Evolutionary conservation across 139 green algal species (phyloP).

Genomic region (Asterochloris sp.): DNA sequence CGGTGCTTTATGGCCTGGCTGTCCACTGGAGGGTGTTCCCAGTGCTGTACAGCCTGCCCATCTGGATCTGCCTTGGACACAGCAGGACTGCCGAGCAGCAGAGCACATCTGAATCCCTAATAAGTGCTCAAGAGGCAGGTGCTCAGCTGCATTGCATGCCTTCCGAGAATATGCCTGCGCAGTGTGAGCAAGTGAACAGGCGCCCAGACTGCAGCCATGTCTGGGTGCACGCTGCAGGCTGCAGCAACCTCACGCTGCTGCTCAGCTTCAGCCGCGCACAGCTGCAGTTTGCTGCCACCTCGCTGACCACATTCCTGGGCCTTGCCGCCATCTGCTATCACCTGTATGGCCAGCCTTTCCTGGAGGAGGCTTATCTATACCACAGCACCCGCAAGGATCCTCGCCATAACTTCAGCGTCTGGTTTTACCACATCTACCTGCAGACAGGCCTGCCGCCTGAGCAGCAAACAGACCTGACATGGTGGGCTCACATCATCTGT

Average conservation of each 20-base stretch:
- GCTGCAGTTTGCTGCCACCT: slow-evolving; percentile 1
- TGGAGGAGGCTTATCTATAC: slow-evolving; percentile 85
- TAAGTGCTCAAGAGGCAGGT: too few species aligned
- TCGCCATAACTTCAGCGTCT: slow-evolving; percentile 91
- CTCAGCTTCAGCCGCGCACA: too few species aligned
- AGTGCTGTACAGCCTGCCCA: slow-evolving; percentile 79
- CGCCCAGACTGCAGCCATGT: too few species aligned
- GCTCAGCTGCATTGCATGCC: too few species aligned
- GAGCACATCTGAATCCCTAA: not conserved
- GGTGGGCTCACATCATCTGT: too few species aligned
- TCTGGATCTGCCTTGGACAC: slow-evolving; percentile 40
- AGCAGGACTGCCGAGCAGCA: not conserved
- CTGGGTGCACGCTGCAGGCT: too few species aligned
- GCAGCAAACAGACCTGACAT: too few species aligned
- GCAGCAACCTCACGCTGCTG: too few species aligned
- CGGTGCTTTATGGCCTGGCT: slow-evolving; percentile 72
- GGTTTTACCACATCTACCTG: slow-evolving; percentile 86
- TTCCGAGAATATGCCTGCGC: too few species aligned
- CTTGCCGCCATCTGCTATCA: slow-evolving; percentile 51
- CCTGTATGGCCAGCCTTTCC: slow-evolving; percentile 64
- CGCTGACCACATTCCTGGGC: slow-evolving; percentile 38
- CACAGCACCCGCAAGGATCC: slow-evolving; percentile 75
- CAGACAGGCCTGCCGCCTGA: not conserved
- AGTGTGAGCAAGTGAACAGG: too few species aligned
- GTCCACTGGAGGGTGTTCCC: slow-evolving; percentile 93